Evolutionary conservation across 164 flowering plant species (phyloP), one percentile per base, ranked within the genome.

Genomic region (Magnolia officinalis): DNA sequence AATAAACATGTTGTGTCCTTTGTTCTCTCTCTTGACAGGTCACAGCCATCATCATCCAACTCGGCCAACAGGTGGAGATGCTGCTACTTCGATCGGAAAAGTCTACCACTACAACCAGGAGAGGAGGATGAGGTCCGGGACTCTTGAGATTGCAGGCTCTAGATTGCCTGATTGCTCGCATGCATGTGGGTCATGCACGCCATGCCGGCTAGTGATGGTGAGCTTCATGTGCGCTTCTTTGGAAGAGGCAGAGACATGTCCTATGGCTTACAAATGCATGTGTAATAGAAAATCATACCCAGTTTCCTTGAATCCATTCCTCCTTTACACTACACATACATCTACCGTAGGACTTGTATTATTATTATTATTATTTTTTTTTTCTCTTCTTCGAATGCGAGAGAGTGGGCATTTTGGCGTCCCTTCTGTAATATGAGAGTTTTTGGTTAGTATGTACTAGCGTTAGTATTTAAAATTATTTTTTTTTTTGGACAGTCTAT

Each of bases 241-340:
- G 5, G 87, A 82, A 59, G 95, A 91, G 79, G 92, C 98, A 29
- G 98, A 93, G 83, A 87, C 96, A 64, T 93, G 98, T 74, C 98
- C 98, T 1, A 91, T 93, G 87, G 90, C 96, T 74, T 90, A 93
- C 76, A 89, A 89, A 72, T 93, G 98, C 86, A 89, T 91, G 95
- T 93, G 96, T 72, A 80, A 83, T 16, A 86, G 87, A 83, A 91
- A 89, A 83, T 90, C 92, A 2, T 93, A 86, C 76, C 98, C 95
- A 67, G 89, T 91, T 91, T 68, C 96, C 98, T 23, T 93, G 82
- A 84, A 31, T 31, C 29, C n/a, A 26, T 29, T 31, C 31, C 14
- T 8, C 29, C 71, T 67, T 37, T 31, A 8, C 18, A 67, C n/a
- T 14, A 11, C 71, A 29, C n/a, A 26, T 0, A 10, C 61, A 10